These are phyloP conservation scores for Fagus sylvatica DNA, from an alignment of 306 rosid genomes.

Conservation along the genomic window DNA sequence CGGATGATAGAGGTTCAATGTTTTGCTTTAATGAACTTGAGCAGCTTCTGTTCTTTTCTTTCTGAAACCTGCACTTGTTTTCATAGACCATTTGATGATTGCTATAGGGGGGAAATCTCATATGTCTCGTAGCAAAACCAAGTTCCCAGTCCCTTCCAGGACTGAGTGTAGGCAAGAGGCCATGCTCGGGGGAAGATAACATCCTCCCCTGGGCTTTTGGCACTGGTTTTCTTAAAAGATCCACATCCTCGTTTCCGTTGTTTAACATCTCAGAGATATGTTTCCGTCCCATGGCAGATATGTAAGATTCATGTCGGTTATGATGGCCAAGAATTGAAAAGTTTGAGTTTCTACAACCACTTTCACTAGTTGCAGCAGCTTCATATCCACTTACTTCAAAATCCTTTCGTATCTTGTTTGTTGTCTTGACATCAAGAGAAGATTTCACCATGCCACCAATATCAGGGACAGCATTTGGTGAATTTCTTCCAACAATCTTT, in stretches of 20 bases:
- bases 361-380: conserved; percentile 42
- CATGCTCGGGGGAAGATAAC: conserved; percentile 37
- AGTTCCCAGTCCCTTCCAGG: conserved; percentile 9
- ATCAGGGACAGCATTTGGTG: conserved; percentile 8
- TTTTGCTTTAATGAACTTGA: conserved; percentile 29
- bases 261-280: conserved; percentile 29
- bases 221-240: conserved; percentile 17
- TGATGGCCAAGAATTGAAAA: conserved; percentile 14
- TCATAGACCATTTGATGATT: conserved; percentile 27
- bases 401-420: conserved; percentile 28
- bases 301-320: conserved; percentile 33
- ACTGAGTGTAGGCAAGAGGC: conserved; percentile 35
- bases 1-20: conserved; percentile 27
- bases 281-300: conserved; percentile 23
- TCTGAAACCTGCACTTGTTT: conserved; percentile 39
- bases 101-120: conserved; percentile 32
- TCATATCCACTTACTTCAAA: conserved; percentile 40
- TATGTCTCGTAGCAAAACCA: conserved; percentile 1
- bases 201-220: conserved; percentile 32
- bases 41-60: conserved; percentile 29
- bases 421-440: conserved; percentile 30
- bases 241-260: conserved; percentile 29
- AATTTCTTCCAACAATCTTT: conserved; percentile 34
- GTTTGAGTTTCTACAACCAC: conserved; percentile 21
- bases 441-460: conserved; percentile 21